Conservation (phyloP, 176 grass and related monocot species). For the Cocos nucifera region DNA sequence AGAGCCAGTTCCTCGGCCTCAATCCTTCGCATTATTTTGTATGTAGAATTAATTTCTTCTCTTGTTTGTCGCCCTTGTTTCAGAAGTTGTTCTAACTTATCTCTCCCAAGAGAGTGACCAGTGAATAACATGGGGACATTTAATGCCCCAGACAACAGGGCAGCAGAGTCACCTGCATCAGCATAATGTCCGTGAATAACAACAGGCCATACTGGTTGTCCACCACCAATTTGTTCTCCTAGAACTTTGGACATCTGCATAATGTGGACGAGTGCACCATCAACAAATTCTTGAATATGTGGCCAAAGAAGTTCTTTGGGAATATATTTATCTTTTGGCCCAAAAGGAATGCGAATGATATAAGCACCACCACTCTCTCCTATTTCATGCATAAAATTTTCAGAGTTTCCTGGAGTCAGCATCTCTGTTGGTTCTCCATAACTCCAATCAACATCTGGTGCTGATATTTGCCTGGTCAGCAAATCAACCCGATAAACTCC, state of each 20-base stretch:
- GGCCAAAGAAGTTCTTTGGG: slow-evolving; percentile 68
- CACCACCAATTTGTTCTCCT: slow-evolving; percentile 49
- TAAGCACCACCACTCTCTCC: slow-evolving; percentile 67
- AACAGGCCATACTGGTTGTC: slow-evolving; percentile 57
- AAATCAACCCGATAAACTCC: slow-evolving; percentile 77
- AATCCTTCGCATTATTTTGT: slow-evolving; percentile 83
- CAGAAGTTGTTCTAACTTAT: slow-evolving; percentile 69
- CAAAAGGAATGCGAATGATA: slow-evolving; percentile 71
- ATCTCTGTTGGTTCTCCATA: slow-evolving; percentile 62
- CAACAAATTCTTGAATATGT: slow-evolving; percentile 81
- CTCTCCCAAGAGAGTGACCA: slow-evolving; percentile 70
- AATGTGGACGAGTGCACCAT: slow-evolving; percentile 60
- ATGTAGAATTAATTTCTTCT: slow-evolving; percentile 71
- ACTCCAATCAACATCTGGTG: slow-evolving; percentile 64
- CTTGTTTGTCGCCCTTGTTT: slow-evolving; percentile 73
- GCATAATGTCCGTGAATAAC: slow-evolving; percentile 76
- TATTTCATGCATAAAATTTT: slow-evolving; percentile 50
- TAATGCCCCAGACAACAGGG: slow-evolving; percentile 55
- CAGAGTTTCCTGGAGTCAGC: slow-evolving; percentile 43
- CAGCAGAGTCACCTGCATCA: slow-evolving; percentile 55
- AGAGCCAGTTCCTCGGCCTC: slow-evolving; percentile 63
- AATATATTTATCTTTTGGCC: slow-evolving; percentile 68
- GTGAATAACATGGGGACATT: slow-evolving; percentile 72
- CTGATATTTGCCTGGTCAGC: slow-evolving; percentile 58
- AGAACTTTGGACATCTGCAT: slow-evolving; percentile 58